Conservation (phyloP, 1,284 basidiomycete species). For the Exsudoporus floridanus region DNA sequence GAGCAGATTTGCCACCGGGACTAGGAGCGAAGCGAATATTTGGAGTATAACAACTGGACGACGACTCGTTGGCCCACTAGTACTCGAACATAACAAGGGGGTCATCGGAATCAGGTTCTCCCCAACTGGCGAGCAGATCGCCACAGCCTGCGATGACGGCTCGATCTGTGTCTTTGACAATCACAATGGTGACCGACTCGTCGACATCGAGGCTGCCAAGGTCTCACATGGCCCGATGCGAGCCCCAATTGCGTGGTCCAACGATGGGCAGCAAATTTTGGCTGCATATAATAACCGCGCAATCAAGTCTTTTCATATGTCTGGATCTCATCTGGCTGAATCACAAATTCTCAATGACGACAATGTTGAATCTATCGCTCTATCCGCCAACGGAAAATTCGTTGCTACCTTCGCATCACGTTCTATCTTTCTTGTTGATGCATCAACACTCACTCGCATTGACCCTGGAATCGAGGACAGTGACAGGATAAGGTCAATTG, state of each 20-base stretch:
- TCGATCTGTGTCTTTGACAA: too few species aligned
- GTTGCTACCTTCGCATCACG: not conserved
- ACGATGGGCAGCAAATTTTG: too few species aligned
- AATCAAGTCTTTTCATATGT: not conserved
- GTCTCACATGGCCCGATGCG: too few species aligned
- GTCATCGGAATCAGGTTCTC: too few species aligned
- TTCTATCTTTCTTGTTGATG: too few species aligned
- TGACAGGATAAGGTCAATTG: accelerated
- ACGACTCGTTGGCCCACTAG: not conserved
- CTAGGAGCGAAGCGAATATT: not conserved
- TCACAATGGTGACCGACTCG: too few species aligned
- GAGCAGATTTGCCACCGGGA: not conserved
- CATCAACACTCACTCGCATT: not conserved
- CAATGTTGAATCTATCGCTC: not conserved
- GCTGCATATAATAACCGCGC: not conserved
- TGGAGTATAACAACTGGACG: not conserved
- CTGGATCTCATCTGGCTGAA: not conserved
- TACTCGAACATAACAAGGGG: too few species aligned
- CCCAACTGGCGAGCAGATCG: too few species aligned
- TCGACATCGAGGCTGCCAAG: too few species aligned
- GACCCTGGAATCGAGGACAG: not conserved
- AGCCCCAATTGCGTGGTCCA: too few species aligned
- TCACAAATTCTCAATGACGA: not conserved
- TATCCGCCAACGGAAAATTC: not conserved
- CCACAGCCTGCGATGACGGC: too few species aligned